Evolutionary conservation across 2,329 filamentous ascomycete species (phyloP).

Genomic region (Aspergillus ustus): DNA sequence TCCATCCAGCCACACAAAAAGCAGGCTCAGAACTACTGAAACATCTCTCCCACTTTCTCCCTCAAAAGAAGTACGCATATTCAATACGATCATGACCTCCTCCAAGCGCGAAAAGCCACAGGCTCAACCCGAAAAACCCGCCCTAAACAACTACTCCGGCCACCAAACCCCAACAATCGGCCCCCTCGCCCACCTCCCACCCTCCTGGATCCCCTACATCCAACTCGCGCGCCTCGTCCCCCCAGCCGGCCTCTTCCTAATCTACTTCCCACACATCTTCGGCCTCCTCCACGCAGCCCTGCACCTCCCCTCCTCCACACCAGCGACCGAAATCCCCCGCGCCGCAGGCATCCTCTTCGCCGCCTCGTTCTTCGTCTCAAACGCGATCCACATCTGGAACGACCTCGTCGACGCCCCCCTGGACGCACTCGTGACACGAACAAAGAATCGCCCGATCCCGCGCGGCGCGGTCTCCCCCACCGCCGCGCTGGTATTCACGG

Average conservation of each 20-base stretch:
- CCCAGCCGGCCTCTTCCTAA: constrained; percentile 79
- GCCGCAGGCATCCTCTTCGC: constrained; percentile 48
- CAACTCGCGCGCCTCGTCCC: constrained; percentile 73
- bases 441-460: constrained; percentile 72
- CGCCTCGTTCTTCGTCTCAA: constrained; percentile 82
- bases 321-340: constrained; percentile 59
- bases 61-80: no score
- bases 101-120: neutral
- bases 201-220: constrained; percentile 16
- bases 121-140: neutral
- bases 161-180: neutral
- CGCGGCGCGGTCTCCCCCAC: constrained; percentile 75
- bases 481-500: constrained; percentile 74
- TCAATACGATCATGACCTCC: no score
- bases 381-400: constrained; percentile 74
- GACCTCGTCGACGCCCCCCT: constrained; percentile 89
- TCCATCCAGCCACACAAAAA: no score
- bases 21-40: no score
- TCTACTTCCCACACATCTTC: constrained; percentile 85
- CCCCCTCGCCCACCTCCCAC: neutral
- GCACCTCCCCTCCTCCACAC: constrained; percentile 58
- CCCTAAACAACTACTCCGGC: neutral
- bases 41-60: no score
- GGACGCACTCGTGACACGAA: constrained; percentile 77
- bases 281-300: constrained; percentile 82